Base-by-base conservation (phyloP, 2,329 filamentous ascomycete species). In the Colletotrichum euphorbiae region DNA sequence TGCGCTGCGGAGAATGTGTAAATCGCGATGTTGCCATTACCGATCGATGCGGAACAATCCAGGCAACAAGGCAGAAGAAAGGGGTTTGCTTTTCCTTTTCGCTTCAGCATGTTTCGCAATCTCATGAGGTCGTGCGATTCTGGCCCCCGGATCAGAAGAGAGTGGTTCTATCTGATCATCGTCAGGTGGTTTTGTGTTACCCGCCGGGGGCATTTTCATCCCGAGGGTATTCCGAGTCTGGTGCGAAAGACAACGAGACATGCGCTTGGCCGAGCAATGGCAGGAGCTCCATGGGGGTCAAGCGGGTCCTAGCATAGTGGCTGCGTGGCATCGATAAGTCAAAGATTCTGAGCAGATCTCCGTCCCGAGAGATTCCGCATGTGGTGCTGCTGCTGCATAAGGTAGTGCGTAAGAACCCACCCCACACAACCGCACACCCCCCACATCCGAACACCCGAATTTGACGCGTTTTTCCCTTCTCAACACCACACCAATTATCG, bases 311-410 rank as follows among this genome's bases (percentile, higher is more conserved):
- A 24, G 19, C 57, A 46, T 33, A 31, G 42, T 52, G 46, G 54
- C 33, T 17, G 24, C 46, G 42, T 52, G 46, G 54, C 33, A 31
- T 33, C 46, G 19, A 61, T 48, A 46, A 43, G 48, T 51, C 28
- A 31, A 36, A 31, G 48, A 51, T 51, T 51, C 15, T 28, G 55
- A 36, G 13, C 36, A 64, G 60, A 58, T 64, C 38, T 52, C 54
- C 11, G 36, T 68, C 54, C 65, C 65, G 65, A 65, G 31, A 68
- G 65, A 54, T 65, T 59, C 65, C 65, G 65, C 40, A 56, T 36
- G 33, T 28, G 31, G 19, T 21, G n/a, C n/a, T n/a, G n/a, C n/a
- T n/a, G n/a, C n/a, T n/a, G n/a, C n/a, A n/a, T n/a, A n/a, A n/a
- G n/a, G n/a, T n/a, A n/a, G n/a, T n/a, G n/a, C n/a, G n/a, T n/a